Evolutionary conservation across 2,329 filamentous ascomycete genomes (phyloP), one percentile per base, ranked within the genome.

Genomic region (Leptodontidium sp.): DNA sequence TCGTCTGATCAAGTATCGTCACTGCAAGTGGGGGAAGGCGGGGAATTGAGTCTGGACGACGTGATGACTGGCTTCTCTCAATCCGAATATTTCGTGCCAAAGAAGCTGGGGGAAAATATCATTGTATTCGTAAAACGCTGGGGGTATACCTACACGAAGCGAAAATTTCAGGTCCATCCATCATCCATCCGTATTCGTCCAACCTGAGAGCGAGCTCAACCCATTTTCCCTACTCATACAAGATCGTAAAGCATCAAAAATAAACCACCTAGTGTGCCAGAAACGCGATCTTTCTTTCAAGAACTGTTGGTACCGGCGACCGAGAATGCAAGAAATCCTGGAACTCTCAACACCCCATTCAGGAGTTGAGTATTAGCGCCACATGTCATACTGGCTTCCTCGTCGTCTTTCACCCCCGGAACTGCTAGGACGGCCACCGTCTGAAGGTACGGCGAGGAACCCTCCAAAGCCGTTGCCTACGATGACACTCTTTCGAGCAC

Each of bases 391-490:
- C 58, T 72, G 68, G 57, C 73, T 77, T 11, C 68, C 72, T 38
- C 74, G 71, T 66, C 67, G 38, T 47, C 43, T 67, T 68, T 76
- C 77, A 14, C 77, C 75, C 5, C 64, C 75, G 40, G 72, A 74
- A 61, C 72, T 77, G 50, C 72, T 75, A 5, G 76, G 76, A 66
- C 77, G 68, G 32, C 75, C 77, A 11, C 69, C 78, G 12, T 86
- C 85, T 24, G 80, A 80, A 0, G 89, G 89, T n/a, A 91, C 84
- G 21, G 88, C 87, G 21, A 91, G 78, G 78, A 88, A 91, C 0
- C 89, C 89, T 35, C 89, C 89, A 70, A 89, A 89, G 1, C 89
- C 89, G 75, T 91, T 91, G 0, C 88, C 88, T 0, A 91, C 88
- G n/a, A 91, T 82, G 9, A 90, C 82, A 72, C 85, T 88, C 78